phyloP scores from a whole-genome alignment of 2,329 filamentous ascomycete species.

The Waltergamsia citrina region DNA sequence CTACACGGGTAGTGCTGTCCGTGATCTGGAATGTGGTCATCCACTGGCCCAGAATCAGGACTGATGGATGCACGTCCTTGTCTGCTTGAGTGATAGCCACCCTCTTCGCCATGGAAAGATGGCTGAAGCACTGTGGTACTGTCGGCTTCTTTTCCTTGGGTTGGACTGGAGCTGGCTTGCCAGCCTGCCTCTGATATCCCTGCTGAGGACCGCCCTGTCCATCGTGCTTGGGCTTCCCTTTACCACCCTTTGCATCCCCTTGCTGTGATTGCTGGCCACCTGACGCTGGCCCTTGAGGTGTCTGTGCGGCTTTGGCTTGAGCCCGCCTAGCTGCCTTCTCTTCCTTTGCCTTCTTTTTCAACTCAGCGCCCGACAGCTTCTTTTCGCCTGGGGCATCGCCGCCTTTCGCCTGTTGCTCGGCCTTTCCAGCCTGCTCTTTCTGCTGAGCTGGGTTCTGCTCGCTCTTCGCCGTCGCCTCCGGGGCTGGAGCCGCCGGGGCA shows the following conservation, averaged over 20 bases:
- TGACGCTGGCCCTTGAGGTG: slow-evolving; percentile 26
- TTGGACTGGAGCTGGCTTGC: slow-evolving; percentile 22
- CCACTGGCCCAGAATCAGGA: slow-evolving; percentile 79
- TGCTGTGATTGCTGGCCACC: slow-evolving; percentile 18
- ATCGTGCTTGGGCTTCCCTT: slow-evolving; percentile 37
- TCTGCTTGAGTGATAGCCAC: slow-evolving; percentile 48
- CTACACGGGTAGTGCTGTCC: slow-evolving; percentile 80
- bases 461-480: neutral
- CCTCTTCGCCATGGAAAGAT: slow-evolving; percentile 61
- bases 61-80: slow-evolving; percentile 75
- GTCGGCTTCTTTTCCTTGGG: slow-evolving; percentile 48
- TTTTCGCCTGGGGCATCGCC: slow-evolving; percentile 19
- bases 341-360: slow-evolving; percentile 84
- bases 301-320: slow-evolving; percentile 51
- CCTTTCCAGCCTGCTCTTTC: slow-evolving; percentile 7
- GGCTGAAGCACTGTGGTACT: slow-evolving; percentile 66
- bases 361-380: slow-evolving; percentile 64
- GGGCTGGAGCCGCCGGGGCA: neutral
- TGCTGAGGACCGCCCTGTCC: slow-evolving; percentile 9
- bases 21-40: slow-evolving; percentile 83
- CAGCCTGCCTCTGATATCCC: slow-evolving; percentile 18
- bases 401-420: slow-evolving; percentile 10
- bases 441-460: neutral
- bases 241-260: slow-evolving; percentile 32
- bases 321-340: slow-evolving; percentile 85